Evolutionary conservation across 2,329 filamentous ascomycete genomes (phyloP).

Genomic region (Fusarium guadeloupense): DNA sequence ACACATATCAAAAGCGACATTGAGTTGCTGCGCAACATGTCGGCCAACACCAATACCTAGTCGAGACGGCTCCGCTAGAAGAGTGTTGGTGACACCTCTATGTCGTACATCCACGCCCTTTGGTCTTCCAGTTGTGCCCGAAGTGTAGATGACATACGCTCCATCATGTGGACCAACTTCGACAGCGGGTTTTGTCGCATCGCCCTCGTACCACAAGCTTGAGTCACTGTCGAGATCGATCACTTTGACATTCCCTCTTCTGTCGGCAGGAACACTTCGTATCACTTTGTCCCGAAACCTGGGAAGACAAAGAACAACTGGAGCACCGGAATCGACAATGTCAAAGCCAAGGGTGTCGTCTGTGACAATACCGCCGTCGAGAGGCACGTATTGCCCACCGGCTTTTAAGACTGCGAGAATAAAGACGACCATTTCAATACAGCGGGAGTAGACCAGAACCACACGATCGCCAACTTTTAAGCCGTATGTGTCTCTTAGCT

Average conservation of each 20-base stretch:
- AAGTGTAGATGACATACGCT: constrained; percentile 35
- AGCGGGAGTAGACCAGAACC: constrained; percentile 32
- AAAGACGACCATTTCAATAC: constrained; percentile 33
- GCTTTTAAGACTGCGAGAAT: constrained; percentile 32
- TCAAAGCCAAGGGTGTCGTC: constrained; percentile 29
- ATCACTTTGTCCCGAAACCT: constrained; percentile 29
- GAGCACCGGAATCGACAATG: constrained; percentile 25
- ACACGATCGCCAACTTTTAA: constrained; percentile 27
- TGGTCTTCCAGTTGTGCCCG: constrained; percentile 25
- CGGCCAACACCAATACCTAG: constrained; percentile 19
- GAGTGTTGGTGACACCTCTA: constrained; percentile 24
- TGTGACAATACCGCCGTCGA: constrained; percentile 28
- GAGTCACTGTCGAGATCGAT: constrained; percentile 19
- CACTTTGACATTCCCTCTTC: constrained; percentile 12
- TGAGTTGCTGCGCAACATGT: constrained; percentile 31
- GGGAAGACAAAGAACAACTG: constrained; percentile 22
- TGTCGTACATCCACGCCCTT: constrained; percentile 33
- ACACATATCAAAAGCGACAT: constrained; percentile 34
- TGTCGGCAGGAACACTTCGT: constrained; percentile 15
- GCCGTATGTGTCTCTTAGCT: constrained; percentile 13
- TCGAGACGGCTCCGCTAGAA: constrained; percentile 27
- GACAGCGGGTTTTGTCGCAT: constrained; percentile 16
- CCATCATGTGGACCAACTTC: constrained; percentile 18
- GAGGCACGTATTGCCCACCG: constrained; percentile 28
- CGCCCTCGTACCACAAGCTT: constrained; percentile 13